Evolutionary conservation across 2,329 filamentous ascomycete genomes (phyloP), one percentile per base, ranked within the genome.

Genomic region (Ophiosphaerella narmari): DNA sequence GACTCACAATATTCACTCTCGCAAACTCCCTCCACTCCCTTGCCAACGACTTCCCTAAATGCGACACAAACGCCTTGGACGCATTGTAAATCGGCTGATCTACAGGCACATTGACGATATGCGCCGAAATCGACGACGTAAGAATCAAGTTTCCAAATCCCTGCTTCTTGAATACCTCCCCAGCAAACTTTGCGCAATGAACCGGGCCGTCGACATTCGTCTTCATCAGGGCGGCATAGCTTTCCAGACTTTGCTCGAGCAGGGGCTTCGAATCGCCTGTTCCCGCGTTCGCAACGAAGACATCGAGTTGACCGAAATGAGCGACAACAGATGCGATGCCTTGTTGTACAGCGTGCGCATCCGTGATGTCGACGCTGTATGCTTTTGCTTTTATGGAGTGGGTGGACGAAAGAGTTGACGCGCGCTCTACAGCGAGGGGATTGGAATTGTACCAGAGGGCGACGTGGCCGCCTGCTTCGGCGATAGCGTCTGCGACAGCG

Each of bases 101-200:
- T 60, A 86, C 82, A 54, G 85, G 89, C 74, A 88, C 91, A 80
- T 93, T 92, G 78, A 91, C 89, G 57, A 92, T 85, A 72, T 84
- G 84, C 49, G 88, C 89, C 32, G 85, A 88, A 85, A 93, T 87
- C 46, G 77, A 81, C 2, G 83, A 78, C 2, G 85, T 88, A 63
- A 87, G 84, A 70, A 88, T 81, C 60, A 87, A 78, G 55, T 79
- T 83, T 26, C 85, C 85, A 12, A 70, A 75, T 3, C 74, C 74
- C 41, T 78, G 75, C 23, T 62, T 59, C 51, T 75, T 74, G 69
- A 77, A 78, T 1, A 75, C 62, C 6, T 64, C 60, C 18, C 76
- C 76, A 0, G 70, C 74, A 50, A 68, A 75, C 48, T 77, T 76
- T 37, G 75, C 73, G 50, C 72, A 75, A 59, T 70, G 76, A 23